These are phyloP conservation scores for Umbilicaria muhlenbergii DNA, from an alignment of 495 filamentous ascomycete species.

Conservation along the genomic window DNA sequence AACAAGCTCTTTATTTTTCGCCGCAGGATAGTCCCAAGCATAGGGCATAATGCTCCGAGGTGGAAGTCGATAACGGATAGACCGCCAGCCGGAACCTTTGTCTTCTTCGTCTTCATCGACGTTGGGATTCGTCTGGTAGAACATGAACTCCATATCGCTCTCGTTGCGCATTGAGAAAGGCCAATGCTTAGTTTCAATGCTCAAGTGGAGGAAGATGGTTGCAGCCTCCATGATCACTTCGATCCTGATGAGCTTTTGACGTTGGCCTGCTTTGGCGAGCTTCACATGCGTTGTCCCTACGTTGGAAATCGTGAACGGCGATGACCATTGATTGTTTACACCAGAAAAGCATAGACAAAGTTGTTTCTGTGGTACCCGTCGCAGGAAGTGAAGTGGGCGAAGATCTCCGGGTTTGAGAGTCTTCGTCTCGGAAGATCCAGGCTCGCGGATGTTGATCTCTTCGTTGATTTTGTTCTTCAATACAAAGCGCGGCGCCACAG, in stretches of 20 bases:
- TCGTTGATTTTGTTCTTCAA: conserved; percentile 85
- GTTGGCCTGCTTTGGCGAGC: conserved; percentile 74
- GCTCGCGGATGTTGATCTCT: conserved; percentile 77
- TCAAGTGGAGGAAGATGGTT: conserved; percentile 85
- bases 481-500: conserved; percentile 83
- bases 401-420: conserved; percentile 59
- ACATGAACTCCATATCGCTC: conserved; percentile 88
- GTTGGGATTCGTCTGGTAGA: conserved; percentile 72
- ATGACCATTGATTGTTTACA: conserved; percentile 94
- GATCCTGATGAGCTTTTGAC: conserved; percentile 73
- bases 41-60: conserved; percentile 97
- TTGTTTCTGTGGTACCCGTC: conserved; percentile 65
- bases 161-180: conserved; percentile 98
- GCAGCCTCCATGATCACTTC: conserved; percentile 84
- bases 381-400: conserved; percentile 73
- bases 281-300: conserved; percentile 86
- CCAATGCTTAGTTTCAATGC: conserved; percentile 83
- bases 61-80: conserved; percentile 84
- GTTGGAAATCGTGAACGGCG: conserved; percentile 92
- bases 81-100: conserved; percentile 63
- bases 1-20: conserved; percentile 87
- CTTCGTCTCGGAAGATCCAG: conserved; percentile 68
- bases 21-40: conserved; percentile 95
- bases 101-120: conserved; percentile 74
- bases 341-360: conserved; percentile 87